Base-by-base conservation (phyloP, 2,329 filamentous ascomycete species). In the Camptophora hylomeconis region DNA sequence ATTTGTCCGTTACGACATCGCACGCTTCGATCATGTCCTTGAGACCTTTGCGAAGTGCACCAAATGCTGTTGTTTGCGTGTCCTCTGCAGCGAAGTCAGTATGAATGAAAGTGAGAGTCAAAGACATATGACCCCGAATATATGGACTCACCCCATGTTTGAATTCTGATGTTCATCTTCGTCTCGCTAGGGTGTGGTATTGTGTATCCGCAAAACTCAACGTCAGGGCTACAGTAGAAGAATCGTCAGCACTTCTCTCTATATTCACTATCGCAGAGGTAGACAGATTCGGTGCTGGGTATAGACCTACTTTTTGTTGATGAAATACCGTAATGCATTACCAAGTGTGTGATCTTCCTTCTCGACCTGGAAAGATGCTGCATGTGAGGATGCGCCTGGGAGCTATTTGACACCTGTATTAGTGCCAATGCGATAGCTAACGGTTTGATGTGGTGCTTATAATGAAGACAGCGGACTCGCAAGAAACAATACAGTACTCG, bases 191-290 rank as follows among this genome's bases (percentile, higher is more conserved):
- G 89, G 58, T 98, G 89, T 17, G 89, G 89, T 37, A 98, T 95
- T 5, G 87, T 82, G 57, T 98, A 98, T 37, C 87, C 89, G 57
- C 89, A 95, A 59, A 98, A 94, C 54, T 98, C 89, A 36, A 98
- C 89, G 40, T 89, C 75, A 17, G 89, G 87, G 54, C 87, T 95
- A 41, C 18, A 17, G 12, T 30, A 30, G 7, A 22, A 26, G 10
- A 25, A 19, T 26, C 25, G 18, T 32, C 40, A 21, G 45, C 32
- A 4, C 23, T 4, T 21, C n/a, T 20, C 17, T 12, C 10, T 11
- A 28, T 12, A 26, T 16, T 11, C n/a, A 24, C 15, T 21, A 9
- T 31, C 18, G 20, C 11, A 17, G 11, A 17, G 23, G 29, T 10
- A 7, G 4, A 24, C 11, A 34, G 13, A 21, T 32, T 23, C 13